A percentile compares a stretch with the other conserved stretches of the same genome.
Evolutionary conservation across 2,329 filamentous ascomycete genomes (phyloP).

Genomic region (Fusarium robinianum): DNA sequence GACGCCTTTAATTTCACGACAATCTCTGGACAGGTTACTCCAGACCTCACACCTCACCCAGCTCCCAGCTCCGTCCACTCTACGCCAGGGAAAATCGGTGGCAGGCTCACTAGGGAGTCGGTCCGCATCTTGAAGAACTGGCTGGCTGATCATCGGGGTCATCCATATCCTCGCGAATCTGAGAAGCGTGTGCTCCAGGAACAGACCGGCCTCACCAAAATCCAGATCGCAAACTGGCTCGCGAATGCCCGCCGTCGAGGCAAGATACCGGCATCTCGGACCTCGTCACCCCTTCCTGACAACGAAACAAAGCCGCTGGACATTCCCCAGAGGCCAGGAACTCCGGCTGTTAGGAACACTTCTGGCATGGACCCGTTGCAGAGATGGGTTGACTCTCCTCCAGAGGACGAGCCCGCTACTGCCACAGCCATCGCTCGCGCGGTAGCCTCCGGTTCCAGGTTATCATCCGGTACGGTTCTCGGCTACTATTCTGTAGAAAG

Average conservation of each 20-base stretch:
- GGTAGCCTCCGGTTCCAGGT: slow-evolving; percentile 26
- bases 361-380: slow-evolving; percentile 35
- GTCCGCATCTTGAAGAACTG: slow-evolving; percentile 78
- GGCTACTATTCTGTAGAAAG: too few relatives aligned
- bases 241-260: slow-evolving; percentile 81
- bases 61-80: background rate
- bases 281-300: slow-evolving; percentile 15
- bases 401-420: slow-evolving; percentile 40
- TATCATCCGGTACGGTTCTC: slow-evolving; percentile 14
- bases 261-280: slow-evolving; percentile 56
- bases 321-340: slow-evolving; percentile 53
- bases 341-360: slow-evolving; percentile 42
- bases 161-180: slow-evolving; percentile 82
- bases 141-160: slow-evolving; percentile 73
- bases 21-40: too few relatives aligned
- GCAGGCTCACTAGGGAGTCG: slow-evolving; percentile 67
- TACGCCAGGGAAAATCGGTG: slow-evolving; percentile 27
- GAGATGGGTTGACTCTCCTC: slow-evolving; percentile 41
- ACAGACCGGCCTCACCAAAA: slow-evolving; percentile 75
- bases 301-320: slow-evolving; percentile 50
- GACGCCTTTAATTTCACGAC: too few relatives aligned
- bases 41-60: background rate
- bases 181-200: slow-evolving; percentile 76
- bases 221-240: slow-evolving; percentile 85
- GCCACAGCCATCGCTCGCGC: slow-evolving; percentile 40